Percentiles rank a stretch among this genome's conserved stretches.
Conservation (phyloP, 495 filamentous ascomycete species). For the Lepraria neglecta region DNA sequence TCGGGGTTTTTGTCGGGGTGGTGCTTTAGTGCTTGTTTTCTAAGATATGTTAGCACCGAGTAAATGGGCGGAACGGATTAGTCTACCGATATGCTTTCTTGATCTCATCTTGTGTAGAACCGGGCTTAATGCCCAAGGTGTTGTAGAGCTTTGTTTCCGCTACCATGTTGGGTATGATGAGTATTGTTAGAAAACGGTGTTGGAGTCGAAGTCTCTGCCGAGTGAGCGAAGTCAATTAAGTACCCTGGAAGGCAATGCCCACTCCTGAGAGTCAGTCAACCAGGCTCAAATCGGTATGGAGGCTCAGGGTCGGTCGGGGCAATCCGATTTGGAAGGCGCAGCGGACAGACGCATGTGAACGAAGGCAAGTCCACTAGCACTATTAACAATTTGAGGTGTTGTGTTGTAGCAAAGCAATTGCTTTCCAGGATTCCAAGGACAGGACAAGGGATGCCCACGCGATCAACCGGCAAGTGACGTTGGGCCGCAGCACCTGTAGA, state of each 20-base stretch:
- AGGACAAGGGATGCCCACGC: neutral
- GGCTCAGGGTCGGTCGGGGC: neutral
- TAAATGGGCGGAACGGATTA: conserved; percentile 10
- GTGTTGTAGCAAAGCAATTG: neutral
- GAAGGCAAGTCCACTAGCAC: neutral
- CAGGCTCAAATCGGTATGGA: neutral
- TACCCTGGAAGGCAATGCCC: neutral
- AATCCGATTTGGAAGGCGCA: neutral
- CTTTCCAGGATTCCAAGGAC: neutral
- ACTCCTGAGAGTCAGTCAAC: neutral
- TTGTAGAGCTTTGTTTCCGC: conserved; percentile 86
- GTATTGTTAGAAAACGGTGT: neutral
- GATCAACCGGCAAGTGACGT: conserved; percentile 7
- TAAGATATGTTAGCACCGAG: conserved; percentile 29
- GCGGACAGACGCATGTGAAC: neutral
- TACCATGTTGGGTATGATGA: conserved; percentile 53
- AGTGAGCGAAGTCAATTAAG: conserved; percentile 14
- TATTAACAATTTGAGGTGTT: neutral
- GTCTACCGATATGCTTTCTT: conserved; percentile 90
- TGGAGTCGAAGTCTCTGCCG: neutral
- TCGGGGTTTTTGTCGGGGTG: conserved; percentile 98
- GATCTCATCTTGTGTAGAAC: conserved; percentile 84
- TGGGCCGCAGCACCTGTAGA: conserved; percentile 13
- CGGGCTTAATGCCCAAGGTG: conserved; percentile 64
- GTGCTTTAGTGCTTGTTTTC: conserved; percentile 82